A percentile compares a stretch with the other conserved stretches of the same genome.
These are phyloP conservation scores for Panicum hallii DNA, from an alignment of 202 grass and related monocot species.

Conservation along the genomic window DNA sequence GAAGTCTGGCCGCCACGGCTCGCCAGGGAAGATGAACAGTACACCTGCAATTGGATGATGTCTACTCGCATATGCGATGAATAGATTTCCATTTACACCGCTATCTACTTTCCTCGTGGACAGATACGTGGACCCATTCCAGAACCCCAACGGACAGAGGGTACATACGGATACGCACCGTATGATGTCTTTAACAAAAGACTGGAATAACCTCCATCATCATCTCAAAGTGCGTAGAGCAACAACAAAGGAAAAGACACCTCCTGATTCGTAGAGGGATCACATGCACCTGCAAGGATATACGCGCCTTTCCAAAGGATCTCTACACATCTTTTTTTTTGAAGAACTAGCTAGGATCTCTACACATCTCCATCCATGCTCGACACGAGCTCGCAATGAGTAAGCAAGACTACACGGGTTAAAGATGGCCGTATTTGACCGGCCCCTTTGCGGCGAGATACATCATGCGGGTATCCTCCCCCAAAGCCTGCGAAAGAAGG, in stretches of 20 bases:
- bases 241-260: background rate
- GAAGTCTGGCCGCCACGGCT: too few relatives aligned
- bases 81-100: too few relatives aligned
- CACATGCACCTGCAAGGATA: conserved; percentile 47
- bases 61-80: too few relatives aligned
- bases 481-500: conserved; percentile 30
- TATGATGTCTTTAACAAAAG: conserved; percentile 42
- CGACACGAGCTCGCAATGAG: conserved; percentile 38
- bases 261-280: conserved; percentile 39
- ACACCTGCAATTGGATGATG: too few relatives aligned
- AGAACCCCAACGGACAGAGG: background rate
- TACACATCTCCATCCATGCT: background rate
- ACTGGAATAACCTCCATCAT: conserved; percentile 26
- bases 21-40: too few relatives aligned
- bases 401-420: conserved; percentile 23
- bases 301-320: conserved; percentile 40
- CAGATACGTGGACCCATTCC: background rate
- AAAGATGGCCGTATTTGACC: conserved; percentile 44
- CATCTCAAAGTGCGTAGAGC: conserved; percentile 47
- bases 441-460: conserved; percentile 14
- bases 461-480: background rate
- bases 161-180: background rate
- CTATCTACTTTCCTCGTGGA: too few relatives aligned
- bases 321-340: background rate
- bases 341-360: conserved; percentile 16